phyloP scores from a whole-genome alignment of 2,329 filamentous ascomycete genomes.

The Mollisia scopiformis region DNA sequence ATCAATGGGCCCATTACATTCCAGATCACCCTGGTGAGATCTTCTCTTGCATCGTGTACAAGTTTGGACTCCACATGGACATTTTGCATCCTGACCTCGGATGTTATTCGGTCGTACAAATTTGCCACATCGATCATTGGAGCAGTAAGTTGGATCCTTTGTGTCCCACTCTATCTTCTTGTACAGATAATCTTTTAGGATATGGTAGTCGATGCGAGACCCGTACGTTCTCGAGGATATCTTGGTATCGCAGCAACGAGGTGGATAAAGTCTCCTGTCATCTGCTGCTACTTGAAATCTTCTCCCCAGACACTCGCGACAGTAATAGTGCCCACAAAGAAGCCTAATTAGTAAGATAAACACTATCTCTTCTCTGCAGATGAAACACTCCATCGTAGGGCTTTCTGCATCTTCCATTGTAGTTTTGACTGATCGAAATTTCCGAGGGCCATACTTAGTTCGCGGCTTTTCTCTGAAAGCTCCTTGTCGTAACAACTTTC shows the following conservation, averaged over 20 bases:
- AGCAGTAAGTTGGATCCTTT: slow-evolving; percentile 54
- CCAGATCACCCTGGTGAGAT: slow-evolving; percentile 49
- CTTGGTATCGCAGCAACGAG: slow-evolving; percentile 49
- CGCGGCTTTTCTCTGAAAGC: too few species aligned
- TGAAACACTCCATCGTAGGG: neutral
- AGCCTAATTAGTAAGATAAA: slow-evolving; percentile 19
- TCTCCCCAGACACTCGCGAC: slow-evolving; percentile 46
- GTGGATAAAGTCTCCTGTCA: slow-evolving; percentile 56
- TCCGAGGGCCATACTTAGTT: too few species aligned
- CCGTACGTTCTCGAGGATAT: slow-evolving; percentile 30
- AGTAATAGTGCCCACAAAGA: slow-evolving; percentile 54
- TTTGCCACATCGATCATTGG: slow-evolving; percentile 42
- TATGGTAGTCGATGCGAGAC: slow-evolving; percentile 39
- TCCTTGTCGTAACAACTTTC: too few species aligned
- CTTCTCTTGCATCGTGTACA: slow-evolving; percentile 54
- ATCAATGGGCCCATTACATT: slow-evolving; percentile 41
- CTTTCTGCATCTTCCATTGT: too few species aligned
- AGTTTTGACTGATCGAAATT: too few species aligned
- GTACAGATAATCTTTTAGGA: slow-evolving; percentile 41
- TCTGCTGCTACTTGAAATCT: slow-evolving; percentile 48
- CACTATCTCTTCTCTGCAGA: neutral
- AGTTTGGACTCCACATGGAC: slow-evolving; percentile 48
- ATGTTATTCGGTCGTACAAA: slow-evolving; percentile 48
- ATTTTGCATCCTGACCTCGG: slow-evolving; percentile 41
- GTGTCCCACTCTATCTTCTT: slow-evolving; percentile 54